Percentiles rank a stretch among this genome's conserved stretches.
Conservation (phyloP, 106 monocot species). For the Phalaenopsis equestris region DNA sequence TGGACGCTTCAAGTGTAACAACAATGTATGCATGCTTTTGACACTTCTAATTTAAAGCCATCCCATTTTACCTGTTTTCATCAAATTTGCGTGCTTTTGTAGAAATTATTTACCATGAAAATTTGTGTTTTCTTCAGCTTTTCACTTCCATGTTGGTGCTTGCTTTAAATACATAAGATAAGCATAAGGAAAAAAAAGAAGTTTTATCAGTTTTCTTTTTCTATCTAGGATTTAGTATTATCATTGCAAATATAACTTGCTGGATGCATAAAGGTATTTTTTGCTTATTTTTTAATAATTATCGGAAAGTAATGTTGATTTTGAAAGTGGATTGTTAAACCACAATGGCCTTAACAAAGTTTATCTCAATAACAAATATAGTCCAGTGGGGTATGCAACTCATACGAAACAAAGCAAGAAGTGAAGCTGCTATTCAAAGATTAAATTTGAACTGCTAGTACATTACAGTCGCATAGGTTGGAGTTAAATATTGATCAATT, state of each 20-base stretch:
- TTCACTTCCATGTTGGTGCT: not conserved
- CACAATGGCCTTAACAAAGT: not conserved
- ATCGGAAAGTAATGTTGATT: not conserved
- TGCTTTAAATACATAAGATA: not conserved
- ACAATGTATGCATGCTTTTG: slow-evolving; percentile 29
- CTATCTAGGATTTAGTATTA: not conserved
- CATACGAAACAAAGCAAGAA: not conserved
- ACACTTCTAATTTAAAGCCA: not conserved
- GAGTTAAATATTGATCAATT: not conserved
- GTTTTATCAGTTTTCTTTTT: not conserved
- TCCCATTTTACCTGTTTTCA: not conserved
- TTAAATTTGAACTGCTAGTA: not conserved
- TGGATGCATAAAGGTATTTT: not conserved
- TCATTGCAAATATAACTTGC: not conserved
- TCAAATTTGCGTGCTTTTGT: not conserved
- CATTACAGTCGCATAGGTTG: not conserved
- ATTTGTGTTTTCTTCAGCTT: not conserved
- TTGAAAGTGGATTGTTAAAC: not conserved
- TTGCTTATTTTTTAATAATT: not conserved
- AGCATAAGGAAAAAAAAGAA: not conserved
- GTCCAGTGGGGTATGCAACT: too few relatives aligned
- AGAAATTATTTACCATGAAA: not conserved
- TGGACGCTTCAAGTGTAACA: slow-evolving; percentile 70
- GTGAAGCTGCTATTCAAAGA: not conserved
- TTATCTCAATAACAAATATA: too few relatives aligned